A percentile compares a stretch with the other conserved stretches of the same genome.
Conservation (phyloP, 805 yeast genomes). For the Kazachstania taianensis region DNA sequence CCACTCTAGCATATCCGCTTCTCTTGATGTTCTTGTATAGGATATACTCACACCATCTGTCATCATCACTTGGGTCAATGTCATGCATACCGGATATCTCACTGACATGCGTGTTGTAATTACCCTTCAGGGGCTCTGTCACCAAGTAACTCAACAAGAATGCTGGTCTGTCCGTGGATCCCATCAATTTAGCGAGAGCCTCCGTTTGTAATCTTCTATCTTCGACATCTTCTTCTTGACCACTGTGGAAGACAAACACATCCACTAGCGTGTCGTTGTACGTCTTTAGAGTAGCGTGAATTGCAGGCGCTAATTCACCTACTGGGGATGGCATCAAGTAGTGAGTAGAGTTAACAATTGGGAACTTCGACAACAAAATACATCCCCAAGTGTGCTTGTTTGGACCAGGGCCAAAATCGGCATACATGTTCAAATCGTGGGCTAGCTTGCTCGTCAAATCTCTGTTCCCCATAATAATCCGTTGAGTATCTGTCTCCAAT, state of each 20-base stretch:
- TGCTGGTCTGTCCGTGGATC: slow-evolving; percentile 69
- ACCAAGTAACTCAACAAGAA: slow-evolving; percentile 84
- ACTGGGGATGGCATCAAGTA: slow-evolving; percentile 92
- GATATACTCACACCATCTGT: slow-evolving; percentile 97
- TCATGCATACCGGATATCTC: slow-evolving; percentile 81
- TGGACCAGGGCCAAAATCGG: slow-evolving; percentile 96
- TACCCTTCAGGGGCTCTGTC: slow-evolving; percentile 77
- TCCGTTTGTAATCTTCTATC: slow-evolving; percentile 83
- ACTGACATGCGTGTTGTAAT: slow-evolving; percentile 85
- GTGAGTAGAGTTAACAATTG: slow-evolving; percentile 82
- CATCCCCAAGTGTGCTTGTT: slow-evolving; percentile 98
- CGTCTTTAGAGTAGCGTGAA: slow-evolving; percentile 87
- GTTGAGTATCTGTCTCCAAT: slow-evolving; percentile 86
- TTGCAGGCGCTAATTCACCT: slow-evolving; percentile 97
- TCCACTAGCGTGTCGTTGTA: slow-evolving; percentile 74
- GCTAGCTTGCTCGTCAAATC: slow-evolving; percentile 87
- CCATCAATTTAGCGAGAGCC: slow-evolving; percentile 72
- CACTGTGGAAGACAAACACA: slow-evolving; percentile 93
- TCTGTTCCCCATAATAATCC: slow-evolving; percentile 90
- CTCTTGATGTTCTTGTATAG: slow-evolving; percentile 78
- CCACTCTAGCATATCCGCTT: slow-evolving; percentile 87
- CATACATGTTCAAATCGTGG: slow-evolving; percentile 88
- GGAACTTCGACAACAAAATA: slow-evolving; percentile 85
- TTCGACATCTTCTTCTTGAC: slow-evolving; percentile 95
- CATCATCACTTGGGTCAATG: slow-evolving; percentile 88